These are phyloP conservation scores for Saturnispora galanensis DNA, from an alignment of 805 yeast species.

Conservation along the genomic window DNA sequence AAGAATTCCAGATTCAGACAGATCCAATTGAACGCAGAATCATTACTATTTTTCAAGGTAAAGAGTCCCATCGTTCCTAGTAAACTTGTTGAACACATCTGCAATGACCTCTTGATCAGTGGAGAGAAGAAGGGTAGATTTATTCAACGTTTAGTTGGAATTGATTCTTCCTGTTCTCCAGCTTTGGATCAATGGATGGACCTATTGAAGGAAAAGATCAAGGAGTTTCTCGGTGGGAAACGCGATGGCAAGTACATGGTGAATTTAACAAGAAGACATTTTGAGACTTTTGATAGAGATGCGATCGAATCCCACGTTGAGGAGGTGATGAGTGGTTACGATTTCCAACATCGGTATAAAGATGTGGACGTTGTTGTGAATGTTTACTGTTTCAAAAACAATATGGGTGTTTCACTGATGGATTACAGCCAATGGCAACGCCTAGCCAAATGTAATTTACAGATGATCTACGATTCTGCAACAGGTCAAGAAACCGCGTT, in stretches of 20 bases:
- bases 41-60: constrained; percentile 77
- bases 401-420: constrained; percentile 67
- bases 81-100: constrained; percentile 50
- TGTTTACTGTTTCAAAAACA: constrained; percentile 82
- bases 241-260: constrained; percentile 50
- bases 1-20: constrained; percentile 24
- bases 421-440: constrained; percentile 54
- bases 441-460: constrained; percentile 65
- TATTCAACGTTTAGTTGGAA: constrained; percentile 73
- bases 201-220: constrained; percentile 27
- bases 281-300: constrained; percentile 58
- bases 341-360: constrained; percentile 58
- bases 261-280: constrained; percentile 69
- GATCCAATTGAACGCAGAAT: constrained; percentile 64
- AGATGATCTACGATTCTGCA: constrained; percentile 57
- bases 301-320: constrained; percentile 59
- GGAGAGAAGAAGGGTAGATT: constrained; percentile 54
- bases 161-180: constrained; percentile 66
- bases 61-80: constrained; percentile 75
- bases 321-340: constrained; percentile 38
- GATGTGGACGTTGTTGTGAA: constrained; percentile 67
- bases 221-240: constrained; percentile 13
- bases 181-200: constrained; percentile 54
- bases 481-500: constrained; percentile 14
- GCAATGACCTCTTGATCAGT: constrained; percentile 47